Evolutionary conservation across 345 rosid species (phyloP), one percentile per base, ranked within the genome.

Genomic region (Passiflora organensis): DNA sequence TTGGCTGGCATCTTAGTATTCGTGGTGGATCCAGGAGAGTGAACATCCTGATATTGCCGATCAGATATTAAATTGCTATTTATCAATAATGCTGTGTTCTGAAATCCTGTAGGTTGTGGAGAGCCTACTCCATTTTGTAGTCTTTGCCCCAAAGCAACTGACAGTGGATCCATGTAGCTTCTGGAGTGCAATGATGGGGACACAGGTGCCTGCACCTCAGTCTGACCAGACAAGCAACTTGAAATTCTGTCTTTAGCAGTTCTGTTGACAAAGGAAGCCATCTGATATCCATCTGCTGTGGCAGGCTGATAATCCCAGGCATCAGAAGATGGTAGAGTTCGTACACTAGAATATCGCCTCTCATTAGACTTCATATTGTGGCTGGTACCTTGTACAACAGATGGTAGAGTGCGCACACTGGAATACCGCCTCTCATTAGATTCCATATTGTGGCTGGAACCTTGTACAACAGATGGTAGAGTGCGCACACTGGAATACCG

Each of bases 211-310:
- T 82, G 76, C 20, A 72, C 77, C 43, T 82, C 87, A 71, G 65
- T 60, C 69, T 73, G 89, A 62, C 85, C 68, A 65, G 73, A 76
- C 62, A 78, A 61, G 69, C 62, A 38, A 67, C 58, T 76, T 34
- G 79, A 71, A 68, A 64, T 71, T 71, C 69, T 76, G 39, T 77
- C 87, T 59, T 75, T 83, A 1, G 83, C 83, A 61, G 80, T 72
- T 58, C 46, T 76, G 67, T 67, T 76, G 25, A 79, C 71, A 55
- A 68, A 69, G 6, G 95, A 82, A 48, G 81, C 78, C 19, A 87
- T 53, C 76, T 82, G 93, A 75, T 70, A 81, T 48, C 95, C 90
- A 54, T 82, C 95, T 11, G 87, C 71, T 0, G 95, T 84, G 32
- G 85, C 86, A 65, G 43, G 43, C 14, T 41, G 43, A 41, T 28